Evolutionary conservation across 1,284 basidiomycete species (phyloP), one percentile per base, ranked within the genome.

Genomic region (Paramarasmius palmivorus): DNA sequence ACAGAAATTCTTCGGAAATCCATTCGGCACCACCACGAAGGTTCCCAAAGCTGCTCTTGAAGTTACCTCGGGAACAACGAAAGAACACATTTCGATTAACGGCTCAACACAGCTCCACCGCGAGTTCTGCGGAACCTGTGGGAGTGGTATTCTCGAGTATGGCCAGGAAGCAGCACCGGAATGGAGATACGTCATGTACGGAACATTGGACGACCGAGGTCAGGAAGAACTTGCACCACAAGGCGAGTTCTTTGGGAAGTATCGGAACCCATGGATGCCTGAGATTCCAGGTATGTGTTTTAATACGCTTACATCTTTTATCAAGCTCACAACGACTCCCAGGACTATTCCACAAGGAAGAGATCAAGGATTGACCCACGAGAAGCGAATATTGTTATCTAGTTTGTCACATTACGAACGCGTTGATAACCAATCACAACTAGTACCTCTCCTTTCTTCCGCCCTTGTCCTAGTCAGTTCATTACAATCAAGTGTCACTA

Each of bases 211-310:
- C 26, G 22, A 50, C 23, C 19, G 25, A 26, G 35, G 35, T 22
- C 49, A 50, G 49, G 49, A 50, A 23, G 49, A 50, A 36, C 49
- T 50, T 50, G 36, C 49, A 29, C 49, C 49, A 20, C 38, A 50
- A 23, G 49, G 49, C 38, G 49, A 50, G 36, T 50, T 40, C 36
- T 50, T 50, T 50, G 49, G 49, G 19, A 50, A 39, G 37, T 50
- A 38, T 25, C 35, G 49, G 23, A 50, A 50, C 25, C 17, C 23
- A 3, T 50, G 49, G 49, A 50, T 50, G 49, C 36, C 49, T 39
- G 49, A 50, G 22, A 50, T 50, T 39, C 49, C 49, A 22, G 36
- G 49, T 50, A 14, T 17, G 49, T 39, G 5, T 15, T n/a, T 5
- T 32, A 9, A 6, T 6, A n/a, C 25, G 14, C 14, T 29, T 12